phyloP scores from a whole-genome alignment of 257 asterid genomes.

The Apocynum venetum region DNA sequence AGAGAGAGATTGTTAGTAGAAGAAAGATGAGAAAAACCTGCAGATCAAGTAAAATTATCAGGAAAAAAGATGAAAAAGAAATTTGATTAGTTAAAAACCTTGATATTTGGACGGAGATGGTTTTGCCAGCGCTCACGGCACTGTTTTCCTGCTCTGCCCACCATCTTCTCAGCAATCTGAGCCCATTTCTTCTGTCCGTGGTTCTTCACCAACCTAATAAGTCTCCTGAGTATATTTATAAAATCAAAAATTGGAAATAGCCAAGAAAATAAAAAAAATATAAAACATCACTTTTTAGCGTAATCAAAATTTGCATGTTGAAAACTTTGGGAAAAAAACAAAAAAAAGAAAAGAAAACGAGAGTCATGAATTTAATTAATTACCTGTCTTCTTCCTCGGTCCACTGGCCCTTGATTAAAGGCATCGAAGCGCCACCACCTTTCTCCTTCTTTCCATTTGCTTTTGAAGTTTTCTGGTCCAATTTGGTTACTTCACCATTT shows the following conservation, averaged over 20 bases:
- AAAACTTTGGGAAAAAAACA: not conserved
- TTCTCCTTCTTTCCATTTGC: conserved; percentile 16
- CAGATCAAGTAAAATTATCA: not conserved
- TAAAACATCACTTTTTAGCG: not conserved
- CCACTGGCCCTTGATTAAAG: conserved; percentile 71
- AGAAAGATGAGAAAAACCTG: conserved; percentile 3
- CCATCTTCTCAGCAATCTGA: conserved; percentile 48
- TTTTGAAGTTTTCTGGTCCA: not conserved
- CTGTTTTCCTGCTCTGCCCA: conserved; percentile 77
- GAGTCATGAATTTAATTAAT: not conserved
- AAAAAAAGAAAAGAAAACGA: not conserved
- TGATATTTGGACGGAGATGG: conserved; percentile 68
- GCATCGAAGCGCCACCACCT: conserved; percentile 13
- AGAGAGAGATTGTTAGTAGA: too few species aligned
- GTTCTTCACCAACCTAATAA: conserved; percentile 39
- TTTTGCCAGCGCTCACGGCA: conserved; percentile 86
- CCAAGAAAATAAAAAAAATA: not conserved
- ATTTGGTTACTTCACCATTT: not conserved
- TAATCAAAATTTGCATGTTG: not conserved
- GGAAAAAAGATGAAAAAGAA: too few species aligned
- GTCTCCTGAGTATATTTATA: conserved; percentile 30
- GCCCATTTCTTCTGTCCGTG: conserved; percentile 62
- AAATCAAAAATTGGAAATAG: not conserved
- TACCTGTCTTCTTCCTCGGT: conserved; percentile 67
- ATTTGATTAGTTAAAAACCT: conserved; percentile 31